Evolutionary conservation across 805 yeast genomes (phyloP), one percentile per base, ranked within the genome.

Genomic region (Ogataea dorogensis): DNA sequence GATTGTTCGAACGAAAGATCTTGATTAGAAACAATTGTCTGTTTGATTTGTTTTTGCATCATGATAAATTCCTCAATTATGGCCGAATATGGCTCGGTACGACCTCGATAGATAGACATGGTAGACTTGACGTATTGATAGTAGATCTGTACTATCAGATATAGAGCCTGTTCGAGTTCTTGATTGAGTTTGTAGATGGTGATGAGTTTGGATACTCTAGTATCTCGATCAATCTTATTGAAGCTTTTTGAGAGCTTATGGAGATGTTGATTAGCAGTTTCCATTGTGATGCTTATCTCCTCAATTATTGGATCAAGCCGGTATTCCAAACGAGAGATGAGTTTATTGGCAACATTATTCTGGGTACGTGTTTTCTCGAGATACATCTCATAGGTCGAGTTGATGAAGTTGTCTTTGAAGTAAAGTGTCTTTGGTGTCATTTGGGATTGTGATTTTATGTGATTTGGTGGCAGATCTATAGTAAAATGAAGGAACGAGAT

Each of bases 301-400:
- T 31, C 26, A 3, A 42, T 17, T 10, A 28, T 34, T 8, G 42
- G 34, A 5, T 31, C 44, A 2, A 53, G 15, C 8, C 19, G 23
- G 28, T 44, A 37, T 18, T 53, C 56, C 20, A 50, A 51, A 1
- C 42, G 41, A 5, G 42, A 30, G 2, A 48, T 35, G 12, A 41
- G 28, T 17, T 40, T 32, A 12, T 47, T 40, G 7, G 49, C 30
- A 13, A 29, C 25, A 14, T 42, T 36, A 17, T 48, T 47, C 38
- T 53, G 50, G 5, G 24, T 16, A 7, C 38, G 38, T 7, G 37
- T 33, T 22, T 51, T 50, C n/a, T 54, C 54, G 12, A 24, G 15
- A 20, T 41, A 54, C 17, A 57, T 25, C 19, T 54, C 49, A 19
- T 57, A 54, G n/a, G 44, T 39, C 11, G 58, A 50, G 5, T 36